Base-by-base conservation (phyloP, 768 basidiomycete genomes). In the Pleurotus tuoliensis region DNA sequence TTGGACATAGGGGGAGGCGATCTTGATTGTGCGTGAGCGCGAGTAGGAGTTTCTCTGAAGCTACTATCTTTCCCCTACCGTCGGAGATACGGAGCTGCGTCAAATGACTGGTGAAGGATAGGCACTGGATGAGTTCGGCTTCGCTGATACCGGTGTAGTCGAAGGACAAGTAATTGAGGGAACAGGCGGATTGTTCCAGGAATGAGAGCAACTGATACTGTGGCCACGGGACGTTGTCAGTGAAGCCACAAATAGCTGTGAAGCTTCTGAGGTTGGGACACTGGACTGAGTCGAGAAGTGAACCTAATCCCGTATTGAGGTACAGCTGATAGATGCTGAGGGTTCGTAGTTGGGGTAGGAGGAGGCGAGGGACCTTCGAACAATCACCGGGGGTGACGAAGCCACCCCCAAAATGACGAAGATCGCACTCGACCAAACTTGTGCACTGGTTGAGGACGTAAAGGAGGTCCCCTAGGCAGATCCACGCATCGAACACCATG, bases 391-490 rank as follows among this genome's bases (percentile, higher is more conserved):
- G 47, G 22, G 43, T 47, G 44, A 49, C 18, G 15, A 30, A 54
- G 34, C 39, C 59, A 11, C 60, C 41, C 13, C 56, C 64, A 39
- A 65, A 64, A 43, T 60, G 65, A 16, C 56, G 60, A 20, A 66
- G 57, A 15, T 64, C 62, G 43, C 61, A 56, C 11, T 50, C 45
- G 18, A 62, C 49, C 9, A 68, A 46, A 12, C 43, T 60, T 39
- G 24, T 18, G 61, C 67, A 65, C 34, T 63, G 61, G 3, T 44
- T 53, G 34, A 67, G 65, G 22, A 68, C 50, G n/a, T 56, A 56
- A 18, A 65, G 56, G 9, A 62, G 56, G 8, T 58, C 51, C 47
- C 58, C 56, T 45, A 63, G 56, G 6, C 63, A 55, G 13, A 63
- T 57, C 47, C 59, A 64, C 2, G 64, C 58, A 55, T 68, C 59